These are phyloP conservation scores for Kodamaea derodonti DNA, from an alignment of 1,139 yeast species.

Conservation along the genomic window DNA sequence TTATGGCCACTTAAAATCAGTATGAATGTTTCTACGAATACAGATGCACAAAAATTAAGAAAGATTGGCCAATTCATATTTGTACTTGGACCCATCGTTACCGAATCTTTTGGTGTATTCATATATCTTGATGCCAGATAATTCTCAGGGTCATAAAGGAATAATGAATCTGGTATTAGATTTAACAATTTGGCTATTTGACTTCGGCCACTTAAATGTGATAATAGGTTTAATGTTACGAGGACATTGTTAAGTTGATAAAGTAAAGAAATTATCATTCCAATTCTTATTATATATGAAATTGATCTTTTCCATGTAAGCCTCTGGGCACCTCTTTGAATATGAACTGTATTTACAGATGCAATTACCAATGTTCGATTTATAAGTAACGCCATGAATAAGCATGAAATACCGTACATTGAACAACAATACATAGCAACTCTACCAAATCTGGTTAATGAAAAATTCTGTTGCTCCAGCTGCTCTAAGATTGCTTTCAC, in stretches of 20 bases:
- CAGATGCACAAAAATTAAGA: conserved; percentile 56
- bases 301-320: conserved; percentile 1
- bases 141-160: conserved; percentile 31
- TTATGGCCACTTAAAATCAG: conserved; percentile 55
- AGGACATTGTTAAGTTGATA: conserved; percentile 32
- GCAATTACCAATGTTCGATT: conserved; percentile 69
- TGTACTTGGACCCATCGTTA: conserved; percentile 49
- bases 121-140: conserved; percentile 28
- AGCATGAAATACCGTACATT: conserved; percentile 40
- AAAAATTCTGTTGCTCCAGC: conserved; percentile 10
- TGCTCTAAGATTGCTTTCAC: conserved; percentile 21
- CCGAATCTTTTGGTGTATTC: conserved; percentile 28
- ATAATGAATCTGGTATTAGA: conserved; percentile 9
- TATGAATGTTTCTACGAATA: conserved; percentile 67
- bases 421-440: conserved; percentile 32
- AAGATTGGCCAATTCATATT: conserved; percentile 64
- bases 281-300: conserved; percentile 3
- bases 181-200: background rate
- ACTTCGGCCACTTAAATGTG: conserved; percentile 19
- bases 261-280: conserved; percentile 27
- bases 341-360: conserved; percentile 43
- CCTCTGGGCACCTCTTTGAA: conserved; percentile 12
- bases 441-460: conserved; percentile 17
- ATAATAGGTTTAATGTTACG: conserved; percentile 29
- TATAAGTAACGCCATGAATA: conserved; percentile 60